Base-by-base conservation (phyloP, 2,329 filamentous ascomycete species). In the Colletotrichum paranaense region DNA sequence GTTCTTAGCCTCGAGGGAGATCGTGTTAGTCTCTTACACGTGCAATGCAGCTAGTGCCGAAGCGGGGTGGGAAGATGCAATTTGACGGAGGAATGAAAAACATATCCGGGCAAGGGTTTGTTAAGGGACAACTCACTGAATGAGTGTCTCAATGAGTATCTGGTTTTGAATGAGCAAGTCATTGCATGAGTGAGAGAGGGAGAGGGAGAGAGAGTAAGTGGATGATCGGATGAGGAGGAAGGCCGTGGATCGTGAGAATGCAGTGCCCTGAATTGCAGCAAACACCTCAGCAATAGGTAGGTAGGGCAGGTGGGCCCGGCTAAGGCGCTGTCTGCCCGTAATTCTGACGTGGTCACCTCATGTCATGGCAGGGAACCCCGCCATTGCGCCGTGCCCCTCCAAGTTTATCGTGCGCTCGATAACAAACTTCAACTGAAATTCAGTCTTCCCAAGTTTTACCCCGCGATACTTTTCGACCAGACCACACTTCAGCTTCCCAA, bases 361-460 rank as follows among this genome's bases (percentile, higher is more conserved):
- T 16, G 14, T 42, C 22, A n/a, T 49, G 52, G 30, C 62, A 46
- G 16, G 32, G 62, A 46, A 65, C 62, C 62, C 62, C 62, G 62
- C 62, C 52, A 57, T 65, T 49, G 42, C 42, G 19, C 32, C 3
- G 42, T 22, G 62, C 52, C 62, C 32, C 62, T 65, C 62, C 62
- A 57, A 56, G 30, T 26, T 26, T 14, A 56, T 42, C 16, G 6
- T 30, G 32, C 28, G n/a, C 52, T 22, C 42, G n/a, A 28, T 35
- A 65, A 26, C 52, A 65, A 42, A 64, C 62, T 64, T 56, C 22
- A 28, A n/a, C 12, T 30, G n/a, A 46, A 46, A 56, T 57, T 30
- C 52, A 64, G 32, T 65, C 19, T 9, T 57, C 32, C 62, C 22
- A 57, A 57, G 9, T 46, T 65, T 30, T 49, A 56, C 52, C 49